A percentile compares a stretch with the other conserved stretches of the same genome.
Conservation (phyloP, 225 moss, liverwort and hornwort species). For the Ulota crispa region DNA sequence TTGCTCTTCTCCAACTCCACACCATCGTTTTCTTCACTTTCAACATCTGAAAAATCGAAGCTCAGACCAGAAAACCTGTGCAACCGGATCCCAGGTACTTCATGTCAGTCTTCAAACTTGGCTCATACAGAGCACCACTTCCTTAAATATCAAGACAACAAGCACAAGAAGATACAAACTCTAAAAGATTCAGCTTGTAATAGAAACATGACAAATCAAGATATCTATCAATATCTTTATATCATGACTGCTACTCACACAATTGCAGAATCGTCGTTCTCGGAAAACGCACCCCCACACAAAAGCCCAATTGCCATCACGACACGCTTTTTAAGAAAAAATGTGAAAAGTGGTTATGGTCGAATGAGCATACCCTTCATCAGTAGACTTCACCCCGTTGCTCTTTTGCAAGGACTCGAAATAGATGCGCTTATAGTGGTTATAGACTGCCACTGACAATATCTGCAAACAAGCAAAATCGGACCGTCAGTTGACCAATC, state of each 20-base stretch:
- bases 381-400: conserved; percentile 59
- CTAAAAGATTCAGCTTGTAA: background rate
- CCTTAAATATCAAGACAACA: background rate
- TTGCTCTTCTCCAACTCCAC: conserved; percentile 98
- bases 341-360: background rate
- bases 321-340: background rate
- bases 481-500: background rate
- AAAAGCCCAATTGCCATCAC: background rate
- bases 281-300: background rate
- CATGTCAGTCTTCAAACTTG: background rate
- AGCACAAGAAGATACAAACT: background rate
- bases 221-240: background rate
- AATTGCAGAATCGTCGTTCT: background rate
- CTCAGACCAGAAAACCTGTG: conserved; percentile 69
- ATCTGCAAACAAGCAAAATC: conserved; percentile 51
- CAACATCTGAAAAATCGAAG: conserved; percentile 62
- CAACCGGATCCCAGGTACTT: conserved; percentile 11
- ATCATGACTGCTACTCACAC: background rate
- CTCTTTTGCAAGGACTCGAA: conserved; percentile 80
- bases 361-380: conserved; percentile 48
- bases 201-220: background rate
- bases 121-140: background rate
- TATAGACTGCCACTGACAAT: conserved; percentile 90
- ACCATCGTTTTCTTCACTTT: conserved; percentile 70
- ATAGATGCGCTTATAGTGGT: conserved; percentile 93